phyloP scores from a whole-genome alignment of 257 asterid species.

The Forsythia viridissima region DNA sequence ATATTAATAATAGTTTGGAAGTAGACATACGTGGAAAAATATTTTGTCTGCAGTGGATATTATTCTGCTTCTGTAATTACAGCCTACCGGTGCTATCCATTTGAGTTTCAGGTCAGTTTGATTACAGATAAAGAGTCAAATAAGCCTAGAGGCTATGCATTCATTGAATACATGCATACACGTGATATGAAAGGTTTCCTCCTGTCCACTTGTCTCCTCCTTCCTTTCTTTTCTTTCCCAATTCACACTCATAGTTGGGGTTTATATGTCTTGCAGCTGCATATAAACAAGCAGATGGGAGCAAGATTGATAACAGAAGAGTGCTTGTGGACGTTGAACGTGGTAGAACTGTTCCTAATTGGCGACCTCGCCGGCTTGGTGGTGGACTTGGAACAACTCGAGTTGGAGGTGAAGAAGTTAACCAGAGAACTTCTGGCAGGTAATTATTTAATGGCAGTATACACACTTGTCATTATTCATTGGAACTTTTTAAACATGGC shows the following conservation, averaged over 20 bases:
- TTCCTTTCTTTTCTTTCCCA: not conserved
- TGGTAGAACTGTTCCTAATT: constrained; percentile 97
- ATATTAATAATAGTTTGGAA: constrained; percentile 24
- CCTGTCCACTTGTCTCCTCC: constrained; percentile 6
- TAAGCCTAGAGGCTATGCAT: constrained; percentile 97
- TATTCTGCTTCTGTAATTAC: constrained; percentile 9
- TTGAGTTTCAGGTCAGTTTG: constrained; percentile 78
- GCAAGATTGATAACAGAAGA: constrained; percentile 88
- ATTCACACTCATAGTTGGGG: constrained; percentile 16
- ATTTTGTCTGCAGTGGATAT: constrained; percentile 5
- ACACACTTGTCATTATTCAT: not conserved
- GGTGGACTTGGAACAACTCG: constrained; percentile 99
- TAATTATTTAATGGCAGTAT: constrained; percentile 27
- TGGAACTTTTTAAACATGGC: not conserved
- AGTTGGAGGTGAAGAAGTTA: constrained; percentile 77
- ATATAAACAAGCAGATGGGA: constrained; percentile 98
- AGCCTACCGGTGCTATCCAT: constrained; percentile 27
- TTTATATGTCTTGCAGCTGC: constrained; percentile 67
- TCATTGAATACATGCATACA: constrained; percentile 81
- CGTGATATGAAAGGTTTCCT: constrained; percentile 91
- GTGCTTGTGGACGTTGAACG: constrained; percentile 99
- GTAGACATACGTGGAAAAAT: constrained; percentile 20
- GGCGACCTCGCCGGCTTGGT: constrained; percentile 99
- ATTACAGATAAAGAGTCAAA: constrained; percentile 68
- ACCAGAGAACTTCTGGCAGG: constrained; percentile 61